Base-by-base conservation (phyloP, 148 eudicot genomes). In the Vaccinium macrocarpon region DNA sequence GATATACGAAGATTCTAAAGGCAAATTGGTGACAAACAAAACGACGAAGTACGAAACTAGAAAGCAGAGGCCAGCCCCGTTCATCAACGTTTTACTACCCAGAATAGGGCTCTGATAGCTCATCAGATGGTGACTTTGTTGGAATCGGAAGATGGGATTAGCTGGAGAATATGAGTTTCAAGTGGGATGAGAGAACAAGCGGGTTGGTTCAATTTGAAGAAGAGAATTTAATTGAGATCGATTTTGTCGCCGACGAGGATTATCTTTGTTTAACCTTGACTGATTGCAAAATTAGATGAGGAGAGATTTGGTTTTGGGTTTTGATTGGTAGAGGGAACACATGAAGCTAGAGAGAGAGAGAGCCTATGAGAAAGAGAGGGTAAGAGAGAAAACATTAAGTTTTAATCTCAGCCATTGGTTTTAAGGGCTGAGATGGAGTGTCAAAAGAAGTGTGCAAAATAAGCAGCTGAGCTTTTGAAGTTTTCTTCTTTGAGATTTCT, bases 181-280 rank as follows among this genome's bases (percentile, higher is more conserved):
- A 81, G 81, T 90, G 93, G 91, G 89, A 87, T 0, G 95, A 85
- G 56, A 74, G 79, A 74, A 56, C 16, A 46, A 64, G 82, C 9
- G 55, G 64, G 8, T 71, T 76, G 32, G 76, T 71, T 84, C 88
- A 81, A 9, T 66, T 66, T 21, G 97, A 95, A 12, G 97, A 95
- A 84, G 97, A 92, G 18, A 93, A 90, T 87, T 79, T 93, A 59
- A 95, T 95, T 48, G 98, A 95, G 87, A 95, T 95, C 83, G 93
- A 95, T 0, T 62, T 84, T 95, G 48, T 90, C 81, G 46, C 92
- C 91, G 82, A 82, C 82, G 57, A 88, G 89, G 62, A 2, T 8
- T 29, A 76, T 46, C 16, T 66, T 66, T 16, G 35, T 10, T 66
- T 66, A 25, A 66, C 72, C 72, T 66, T 25, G 72, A 27, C 72